A percentile compares a stretch with the other conserved stretches of the same genome.
Conservation (phyloP, 768 basidiomycete species). For the Pisolithus tinctorius region DNA sequence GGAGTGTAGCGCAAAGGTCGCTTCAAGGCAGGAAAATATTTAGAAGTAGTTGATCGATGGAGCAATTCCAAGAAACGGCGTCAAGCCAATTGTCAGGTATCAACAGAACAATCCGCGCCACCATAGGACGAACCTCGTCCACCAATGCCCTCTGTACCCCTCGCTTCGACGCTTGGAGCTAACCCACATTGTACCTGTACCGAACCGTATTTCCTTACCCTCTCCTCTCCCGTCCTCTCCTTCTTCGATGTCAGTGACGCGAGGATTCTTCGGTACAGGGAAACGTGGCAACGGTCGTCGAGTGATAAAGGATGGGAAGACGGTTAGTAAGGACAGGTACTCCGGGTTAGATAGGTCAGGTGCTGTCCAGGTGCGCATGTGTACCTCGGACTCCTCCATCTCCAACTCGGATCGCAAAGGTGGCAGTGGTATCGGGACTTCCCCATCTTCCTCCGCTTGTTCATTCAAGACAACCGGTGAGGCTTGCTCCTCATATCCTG, state of each 20-base stretch:
- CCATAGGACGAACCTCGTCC: constrained; percentile 75
- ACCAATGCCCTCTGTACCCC: constrained; percentile 74
- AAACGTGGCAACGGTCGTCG: constrained; percentile 70
- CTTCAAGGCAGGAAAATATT: not conserved
- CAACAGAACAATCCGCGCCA: constrained; percentile 73
- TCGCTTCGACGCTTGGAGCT: constrained; percentile 51
- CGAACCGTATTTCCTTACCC: constrained; percentile 56
- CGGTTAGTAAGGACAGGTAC: constrained; percentile 52
- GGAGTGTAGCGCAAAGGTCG: not conserved
- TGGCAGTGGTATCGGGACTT: constrained; percentile 15
- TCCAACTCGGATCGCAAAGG: constrained; percentile 27
- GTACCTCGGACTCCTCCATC: constrained; percentile 34
- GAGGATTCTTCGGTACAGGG: constrained; percentile 32
- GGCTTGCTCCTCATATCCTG: constrained; percentile 35
- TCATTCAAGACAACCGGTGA: constrained; percentile 30
- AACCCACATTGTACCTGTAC: constrained; percentile 83
- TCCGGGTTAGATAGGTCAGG: constrained; percentile 78
- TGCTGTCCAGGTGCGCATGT: constrained; percentile 73
- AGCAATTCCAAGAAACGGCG: not conserved
- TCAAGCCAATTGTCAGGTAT: constrained; percentile 10
- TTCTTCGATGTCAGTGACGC: constrained; percentile 59
- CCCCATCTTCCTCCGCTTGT: constrained; percentile 29
- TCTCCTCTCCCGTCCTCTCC: constrained; percentile 52
- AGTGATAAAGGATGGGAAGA: constrained; percentile 77
- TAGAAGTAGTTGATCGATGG: no score